Conservation (phyloP, 345 rosid species). For the Noccaea bulbosa region DNA sequence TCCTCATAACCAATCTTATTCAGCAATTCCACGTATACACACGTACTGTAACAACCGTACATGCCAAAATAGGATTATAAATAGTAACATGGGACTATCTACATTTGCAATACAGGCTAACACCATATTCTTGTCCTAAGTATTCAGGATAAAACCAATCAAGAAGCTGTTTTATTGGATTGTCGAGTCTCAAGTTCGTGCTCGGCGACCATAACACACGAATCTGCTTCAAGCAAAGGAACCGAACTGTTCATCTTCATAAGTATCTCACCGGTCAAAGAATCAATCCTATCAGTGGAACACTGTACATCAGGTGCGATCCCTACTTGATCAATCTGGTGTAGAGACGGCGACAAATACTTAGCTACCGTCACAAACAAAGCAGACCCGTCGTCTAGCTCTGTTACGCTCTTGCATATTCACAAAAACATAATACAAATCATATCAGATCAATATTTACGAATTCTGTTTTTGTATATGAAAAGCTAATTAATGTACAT, state of each 20-base stretch:
- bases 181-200: constrained; percentile 72
- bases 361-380: constrained; percentile 89
- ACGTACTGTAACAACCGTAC: not conserved
- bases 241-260: constrained; percentile 50
- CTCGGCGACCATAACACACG: constrained; percentile 90
- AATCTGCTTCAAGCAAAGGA: constrained; percentile 81
- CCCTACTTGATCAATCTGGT: constrained; percentile 85
- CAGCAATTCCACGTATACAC: not conserved
- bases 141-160: constrained; percentile 4
- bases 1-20: not conserved
- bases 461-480: not conserved
- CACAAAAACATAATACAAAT: constrained; percentile 28
- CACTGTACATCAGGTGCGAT: constrained; percentile 85
- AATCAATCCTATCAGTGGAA: constrained; percentile 68
- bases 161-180: constrained; percentile 71
- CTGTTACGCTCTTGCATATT: constrained; percentile 69
- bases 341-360: constrained; percentile 86
- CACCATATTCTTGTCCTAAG: not conserved
- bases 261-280: constrained; percentile 52
- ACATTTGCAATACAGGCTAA: constrained; percentile 23
- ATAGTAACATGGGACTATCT: constrained; percentile 4
- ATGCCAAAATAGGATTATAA: not conserved
- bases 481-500: not conserved
- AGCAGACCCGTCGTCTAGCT: constrained; percentile 89
- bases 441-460: constrained; percentile 1